phyloP scores from a whole-genome alignment of 768 basidiomycete genomes.

The Cantharellus anzutake region DNA sequence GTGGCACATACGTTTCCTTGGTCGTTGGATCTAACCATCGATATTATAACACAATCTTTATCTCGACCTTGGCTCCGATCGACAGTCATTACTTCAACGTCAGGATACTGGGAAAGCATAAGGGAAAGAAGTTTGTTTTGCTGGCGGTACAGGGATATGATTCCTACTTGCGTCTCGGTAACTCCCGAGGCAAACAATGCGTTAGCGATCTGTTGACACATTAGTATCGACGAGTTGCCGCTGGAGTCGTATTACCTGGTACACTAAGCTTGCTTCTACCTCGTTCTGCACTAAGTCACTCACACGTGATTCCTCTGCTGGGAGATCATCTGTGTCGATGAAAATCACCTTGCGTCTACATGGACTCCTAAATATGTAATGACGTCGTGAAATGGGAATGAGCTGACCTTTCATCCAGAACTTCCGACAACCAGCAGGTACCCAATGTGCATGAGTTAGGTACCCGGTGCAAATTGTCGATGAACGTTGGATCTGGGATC shows the following conservation, averaged over 20 bases:
- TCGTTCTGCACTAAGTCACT: slow-evolving; percentile 87
- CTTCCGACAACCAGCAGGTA: slow-evolving; percentile 50
- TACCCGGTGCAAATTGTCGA: slow-evolving; percentile 26
- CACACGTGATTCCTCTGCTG: slow-evolving; percentile 59
- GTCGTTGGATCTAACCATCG: slow-evolving; percentile 80
- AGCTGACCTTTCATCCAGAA: slow-evolving; percentile 45
- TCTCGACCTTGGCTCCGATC: slow-evolving; percentile 90
- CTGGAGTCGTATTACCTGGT: slow-evolving; percentile 16
- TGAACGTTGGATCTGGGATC: slow-evolving; percentile 29
- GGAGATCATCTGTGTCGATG: slow-evolving; percentile 75
- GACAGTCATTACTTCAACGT: slow-evolving; percentile 74
- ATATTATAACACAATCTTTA: slow-evolving; percentile 88
- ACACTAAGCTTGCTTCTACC: slow-evolving; percentile 39
- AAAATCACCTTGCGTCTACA: slow-evolving; percentile 72
- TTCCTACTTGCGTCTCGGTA: slow-evolving; percentile 49
- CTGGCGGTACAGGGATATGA: slow-evolving; percentile 86
- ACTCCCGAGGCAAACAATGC: slow-evolving; percentile 50
- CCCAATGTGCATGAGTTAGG: slow-evolving; percentile 16
- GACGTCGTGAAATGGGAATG: too few relatives aligned
- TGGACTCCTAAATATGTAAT: background rate
- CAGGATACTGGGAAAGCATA: slow-evolving; percentile 33
- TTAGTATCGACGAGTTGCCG: slow-evolving; percentile 16
- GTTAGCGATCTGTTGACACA: slow-evolving; percentile 31
- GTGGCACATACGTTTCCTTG: slow-evolving; percentile 30
- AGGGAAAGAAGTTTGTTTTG: slow-evolving; percentile 79